These are phyloP conservation scores for Apiospora malaysiana DNA, from an alignment of 2,329 filamentous ascomycete species.

Conservation along the genomic window DNA sequence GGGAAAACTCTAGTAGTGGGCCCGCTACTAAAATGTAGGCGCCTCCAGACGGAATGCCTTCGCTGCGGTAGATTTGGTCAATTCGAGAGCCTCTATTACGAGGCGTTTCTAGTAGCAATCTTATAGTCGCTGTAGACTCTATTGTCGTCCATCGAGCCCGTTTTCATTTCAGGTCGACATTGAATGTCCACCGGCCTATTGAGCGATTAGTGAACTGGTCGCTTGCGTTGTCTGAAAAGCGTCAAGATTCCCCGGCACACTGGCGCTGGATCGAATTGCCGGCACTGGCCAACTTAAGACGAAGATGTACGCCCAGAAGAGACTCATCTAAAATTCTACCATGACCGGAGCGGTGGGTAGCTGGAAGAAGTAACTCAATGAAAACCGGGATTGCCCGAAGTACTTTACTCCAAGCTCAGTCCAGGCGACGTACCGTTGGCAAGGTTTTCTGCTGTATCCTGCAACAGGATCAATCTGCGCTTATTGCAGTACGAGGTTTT, in stretches of 20 bases:
- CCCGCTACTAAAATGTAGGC: neutral
- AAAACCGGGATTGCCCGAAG: neutral
- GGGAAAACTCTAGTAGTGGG: neutral
- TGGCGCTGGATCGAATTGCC: neutral
- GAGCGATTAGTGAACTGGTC: neutral
- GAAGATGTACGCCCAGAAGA: neutral
- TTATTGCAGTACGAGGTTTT: conserved; percentile 98
- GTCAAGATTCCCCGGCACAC: conserved; percentile 18
- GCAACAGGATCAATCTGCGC: conserved; percentile 84
- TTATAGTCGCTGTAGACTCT: neutral
- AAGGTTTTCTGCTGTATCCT: conserved; percentile 91
- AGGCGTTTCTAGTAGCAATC: neutral
- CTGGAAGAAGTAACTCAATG: neutral
- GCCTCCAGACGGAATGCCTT: neutral
- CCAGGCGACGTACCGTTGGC: conserved; percentile 72
- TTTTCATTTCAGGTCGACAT: conserved; percentile 37
- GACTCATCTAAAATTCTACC: neutral
- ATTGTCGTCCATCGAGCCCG: neutral
- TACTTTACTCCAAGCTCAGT: neutral
- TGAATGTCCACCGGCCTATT: conserved; percentile 40
- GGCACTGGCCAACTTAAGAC: neutral
- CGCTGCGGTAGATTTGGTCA: neutral
- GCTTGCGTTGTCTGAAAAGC: too few species aligned
- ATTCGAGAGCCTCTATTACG: neutral
- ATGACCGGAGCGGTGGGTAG: neutral